Conservation (phyloP, 2,329 filamentous ascomycete genomes). For the Fragosphaeria purpurea region DNA sequence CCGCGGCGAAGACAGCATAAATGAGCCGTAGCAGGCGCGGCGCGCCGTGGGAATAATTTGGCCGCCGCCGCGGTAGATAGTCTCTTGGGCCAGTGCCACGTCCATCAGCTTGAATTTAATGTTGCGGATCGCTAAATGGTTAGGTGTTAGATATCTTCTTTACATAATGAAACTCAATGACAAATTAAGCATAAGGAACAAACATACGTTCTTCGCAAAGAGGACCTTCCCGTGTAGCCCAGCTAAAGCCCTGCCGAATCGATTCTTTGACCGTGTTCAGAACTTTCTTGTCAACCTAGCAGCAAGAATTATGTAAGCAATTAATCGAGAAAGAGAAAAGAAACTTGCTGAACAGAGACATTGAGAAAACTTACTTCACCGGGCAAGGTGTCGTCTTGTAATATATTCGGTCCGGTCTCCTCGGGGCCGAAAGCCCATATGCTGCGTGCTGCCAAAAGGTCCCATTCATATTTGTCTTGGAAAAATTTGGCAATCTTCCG, state of each 20-base stretch:
- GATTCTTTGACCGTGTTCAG: slow-evolving; percentile 82
- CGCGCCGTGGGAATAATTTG: slow-evolving; percentile 95
- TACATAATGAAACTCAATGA: slow-evolving; percentile 11
- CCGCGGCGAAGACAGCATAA: slow-evolving; percentile 91
- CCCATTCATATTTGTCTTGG: slow-evolving; percentile 94
- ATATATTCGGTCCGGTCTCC: slow-evolving; percentile 85
- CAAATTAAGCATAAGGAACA: slow-evolving; percentile 11
- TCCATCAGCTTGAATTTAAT: slow-evolving; percentile 96
- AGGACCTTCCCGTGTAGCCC: slow-evolving; percentile 90
- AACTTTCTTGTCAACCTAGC: slow-evolving; percentile 78
- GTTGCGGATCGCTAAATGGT: slow-evolving; percentile 72
- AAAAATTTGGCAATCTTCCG: slow-evolving; percentile 94
- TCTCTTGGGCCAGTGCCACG: slow-evolving; percentile 72
- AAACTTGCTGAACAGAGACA: neutral
- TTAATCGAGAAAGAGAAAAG: neutral
- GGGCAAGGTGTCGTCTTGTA: slow-evolving; percentile 92
- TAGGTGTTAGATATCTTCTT: neutral
- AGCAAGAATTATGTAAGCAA: slow-evolving; percentile 8
- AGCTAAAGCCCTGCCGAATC: slow-evolving; percentile 91
- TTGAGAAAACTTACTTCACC: slow-evolving; percentile 52
- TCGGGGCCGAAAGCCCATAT: slow-evolving; percentile 99
- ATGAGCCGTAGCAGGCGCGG: slow-evolving; percentile 87
- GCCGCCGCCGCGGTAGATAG: slow-evolving; percentile 89
- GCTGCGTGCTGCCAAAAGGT: slow-evolving; percentile 83
- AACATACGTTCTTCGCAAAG: slow-evolving; percentile 91